phyloP scores from a whole-genome alignment of 148 eudicot genomes.

The Simmondsia chinensis region DNA sequence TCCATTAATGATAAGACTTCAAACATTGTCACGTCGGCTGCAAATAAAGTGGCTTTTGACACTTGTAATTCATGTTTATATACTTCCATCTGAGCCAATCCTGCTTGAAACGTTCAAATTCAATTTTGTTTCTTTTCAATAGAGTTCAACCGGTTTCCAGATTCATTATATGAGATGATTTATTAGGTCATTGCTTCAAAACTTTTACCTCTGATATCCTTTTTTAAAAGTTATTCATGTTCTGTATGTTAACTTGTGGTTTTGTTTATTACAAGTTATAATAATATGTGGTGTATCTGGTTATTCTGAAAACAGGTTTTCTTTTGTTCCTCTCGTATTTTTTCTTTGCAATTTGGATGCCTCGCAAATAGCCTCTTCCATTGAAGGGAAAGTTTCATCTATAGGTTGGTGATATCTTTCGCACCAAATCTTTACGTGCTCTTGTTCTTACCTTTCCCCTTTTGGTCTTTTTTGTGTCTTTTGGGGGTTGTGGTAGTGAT shows the following conservation, averaged over 20 bases:
- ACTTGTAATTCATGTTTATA: too few relatives aligned
- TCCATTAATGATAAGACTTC: too few relatives aligned
- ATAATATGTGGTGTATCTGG: background rate
- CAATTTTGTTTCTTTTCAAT: background rate
- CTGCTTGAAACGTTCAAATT: too few relatives aligned
- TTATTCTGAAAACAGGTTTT: conserved; percentile 46
- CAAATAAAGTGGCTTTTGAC: too few relatives aligned
- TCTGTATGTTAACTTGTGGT: background rate
- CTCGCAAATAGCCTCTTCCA: conserved; percentile 36
- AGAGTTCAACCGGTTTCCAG: too few relatives aligned
- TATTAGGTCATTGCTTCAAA: too few relatives aligned
- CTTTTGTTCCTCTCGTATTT: conserved; percentile 52
- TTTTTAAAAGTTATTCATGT: background rate
- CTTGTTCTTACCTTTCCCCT: too few relatives aligned
- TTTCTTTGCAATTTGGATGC: conserved; percentile 36
- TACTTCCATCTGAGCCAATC: too few relatives aligned
- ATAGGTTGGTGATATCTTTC: conserved; percentile 43
- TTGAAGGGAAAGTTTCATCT: conserved; percentile 44
- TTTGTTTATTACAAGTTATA: too few relatives aligned
- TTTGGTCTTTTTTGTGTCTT: background rate
- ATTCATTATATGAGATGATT: too few relatives aligned
- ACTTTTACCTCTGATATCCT: too few relatives aligned
- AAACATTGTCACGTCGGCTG: too few relatives aligned
- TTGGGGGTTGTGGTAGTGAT: background rate
- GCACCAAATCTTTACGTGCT: background rate